Conservation (phyloP, 2,329 filamentous ascomycete genomes). For the Coniochaeta sp. region DNA sequence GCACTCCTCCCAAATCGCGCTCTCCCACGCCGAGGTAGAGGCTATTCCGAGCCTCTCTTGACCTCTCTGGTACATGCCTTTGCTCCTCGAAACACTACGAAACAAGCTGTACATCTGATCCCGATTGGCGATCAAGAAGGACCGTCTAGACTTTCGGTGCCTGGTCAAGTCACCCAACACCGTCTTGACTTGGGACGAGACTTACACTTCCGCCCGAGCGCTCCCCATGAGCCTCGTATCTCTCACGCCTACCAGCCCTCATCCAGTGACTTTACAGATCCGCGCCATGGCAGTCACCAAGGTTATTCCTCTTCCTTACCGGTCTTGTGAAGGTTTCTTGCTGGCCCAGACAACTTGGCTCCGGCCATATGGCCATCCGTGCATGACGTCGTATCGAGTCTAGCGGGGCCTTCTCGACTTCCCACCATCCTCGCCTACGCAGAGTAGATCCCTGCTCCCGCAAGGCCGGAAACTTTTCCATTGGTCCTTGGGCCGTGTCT, state of each 20-base stretch:
- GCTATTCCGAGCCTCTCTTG: background rate
- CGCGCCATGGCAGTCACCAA: conserved; percentile 10
- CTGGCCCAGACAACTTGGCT: conserved; percentile 5
- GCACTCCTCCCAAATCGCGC: background rate
- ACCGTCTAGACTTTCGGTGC: background rate
- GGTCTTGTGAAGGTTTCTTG: background rate
- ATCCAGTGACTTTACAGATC: conserved; percentile 4
- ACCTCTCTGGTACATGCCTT: conserved; percentile 5
- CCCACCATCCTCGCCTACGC: conserved; percentile 3
- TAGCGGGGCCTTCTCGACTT: conserved; percentile 9
- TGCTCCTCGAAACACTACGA: conserved; percentile 19
- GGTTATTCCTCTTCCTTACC: conserved; percentile 10
- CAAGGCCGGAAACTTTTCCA: background rate
- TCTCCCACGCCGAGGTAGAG: background rate
- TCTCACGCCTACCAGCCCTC: background rate
- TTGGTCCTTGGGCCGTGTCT: background rate
- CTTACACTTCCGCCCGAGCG: too few relatives aligned
- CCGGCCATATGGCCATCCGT: conserved; percentile 19
- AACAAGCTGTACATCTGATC: conserved; percentile 17
- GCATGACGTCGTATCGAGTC: conserved; percentile 13
- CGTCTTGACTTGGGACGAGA: background rate
- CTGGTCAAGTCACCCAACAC: background rate
- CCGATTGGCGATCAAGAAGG: conserved; percentile 21
- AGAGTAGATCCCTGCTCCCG: conserved; percentile 4
- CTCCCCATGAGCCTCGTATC: background rate